Percentiles rank a stretch among this genome's conserved stretches.
These are phyloP conservation scores for Hemisphaericaspora nanyangensis DNA, from an alignment of 805 yeast species.

Conservation along the genomic window DNA sequence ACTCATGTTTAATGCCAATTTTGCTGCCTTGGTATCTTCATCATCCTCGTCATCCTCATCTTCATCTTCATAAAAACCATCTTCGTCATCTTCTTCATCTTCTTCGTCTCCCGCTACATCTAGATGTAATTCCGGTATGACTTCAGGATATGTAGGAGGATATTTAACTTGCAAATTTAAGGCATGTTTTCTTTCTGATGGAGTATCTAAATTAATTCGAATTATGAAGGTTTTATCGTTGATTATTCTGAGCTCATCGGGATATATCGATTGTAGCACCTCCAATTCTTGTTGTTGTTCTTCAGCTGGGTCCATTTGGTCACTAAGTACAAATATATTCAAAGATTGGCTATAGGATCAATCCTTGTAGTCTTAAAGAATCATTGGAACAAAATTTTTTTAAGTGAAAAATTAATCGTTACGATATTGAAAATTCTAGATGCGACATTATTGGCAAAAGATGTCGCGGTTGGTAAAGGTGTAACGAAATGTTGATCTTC, in stretches of 20 bases:
- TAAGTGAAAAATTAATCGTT: too few relatives aligned
- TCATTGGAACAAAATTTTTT: too few relatives aligned
- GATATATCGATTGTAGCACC: slow-evolving; percentile 86
- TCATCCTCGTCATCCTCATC: slow-evolving; percentile 45
- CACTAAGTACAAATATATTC: too few relatives aligned
- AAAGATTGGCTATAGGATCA: too few relatives aligned
- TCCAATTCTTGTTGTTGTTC: slow-evolving; percentile 90
- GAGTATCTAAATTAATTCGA: slow-evolving; percentile 62
- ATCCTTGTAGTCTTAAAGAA: too few relatives aligned
- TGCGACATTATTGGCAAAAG: too few relatives aligned
- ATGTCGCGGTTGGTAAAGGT: too few relatives aligned
- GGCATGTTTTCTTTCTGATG: slow-evolving; percentile 54
- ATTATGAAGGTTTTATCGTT: slow-evolving; percentile 47
- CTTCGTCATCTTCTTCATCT: slow-evolving; percentile 22
- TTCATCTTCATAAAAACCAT: slow-evolving; percentile 20
- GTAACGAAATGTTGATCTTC: too few relatives aligned
- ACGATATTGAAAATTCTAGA: too few relatives aligned
- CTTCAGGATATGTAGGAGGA: slow-evolving; percentile 81
- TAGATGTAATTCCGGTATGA: slow-evolving; percentile 56
- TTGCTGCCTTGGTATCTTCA: slow-evolving; percentile 41
- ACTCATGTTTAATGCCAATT: slow-evolving; percentile 48
- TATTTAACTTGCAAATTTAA: slow-evolving; percentile 59
- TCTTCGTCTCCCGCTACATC: slow-evolving; percentile 25
- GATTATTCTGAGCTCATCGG: slow-evolving; percentile 69
- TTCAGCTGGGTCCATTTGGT: slow-evolving; percentile 67